These are phyloP conservation scores for Sicyos baderoa DNA, from an alignment of 306 rosid species.

Conservation along the genomic window DNA sequence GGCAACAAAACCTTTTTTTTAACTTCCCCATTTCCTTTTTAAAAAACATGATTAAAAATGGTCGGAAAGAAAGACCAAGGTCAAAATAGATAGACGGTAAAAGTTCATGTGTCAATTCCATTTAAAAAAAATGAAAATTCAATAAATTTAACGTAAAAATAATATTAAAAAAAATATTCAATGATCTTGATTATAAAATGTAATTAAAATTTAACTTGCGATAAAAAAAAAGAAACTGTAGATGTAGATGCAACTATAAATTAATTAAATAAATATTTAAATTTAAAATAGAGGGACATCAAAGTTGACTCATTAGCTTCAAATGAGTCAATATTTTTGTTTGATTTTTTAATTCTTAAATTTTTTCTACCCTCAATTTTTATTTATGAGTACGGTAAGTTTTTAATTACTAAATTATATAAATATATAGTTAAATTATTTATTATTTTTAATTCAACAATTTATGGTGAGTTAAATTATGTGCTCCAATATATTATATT, in stretches of 20 bases:
- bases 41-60: not conserved
- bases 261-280: not conserved
- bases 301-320: constrained; percentile 6
- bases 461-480: no score
- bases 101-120: not conserved
- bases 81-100: not conserved
- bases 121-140: not conserved
- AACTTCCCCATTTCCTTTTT: not conserved
- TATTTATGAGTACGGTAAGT: no score
- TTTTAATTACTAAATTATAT: no score
- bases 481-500: no score
- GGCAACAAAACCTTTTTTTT: no score
- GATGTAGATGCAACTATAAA: not conserved
- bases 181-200: not conserved
- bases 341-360: not conserved
- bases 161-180: no score
- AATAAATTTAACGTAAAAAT: no score
- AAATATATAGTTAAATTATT: no score
- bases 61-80: not conserved
- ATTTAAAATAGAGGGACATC: not conserved
- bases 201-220: not conserved
- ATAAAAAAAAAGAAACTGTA: not conserved
- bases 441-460: no score
- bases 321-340: not conserved
- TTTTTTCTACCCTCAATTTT: not conserved